These are phyloP conservation scores for Melaleuca quinquenervia DNA, from an alignment of 345 rosid genomes.

Conservation along the genomic window DNA sequence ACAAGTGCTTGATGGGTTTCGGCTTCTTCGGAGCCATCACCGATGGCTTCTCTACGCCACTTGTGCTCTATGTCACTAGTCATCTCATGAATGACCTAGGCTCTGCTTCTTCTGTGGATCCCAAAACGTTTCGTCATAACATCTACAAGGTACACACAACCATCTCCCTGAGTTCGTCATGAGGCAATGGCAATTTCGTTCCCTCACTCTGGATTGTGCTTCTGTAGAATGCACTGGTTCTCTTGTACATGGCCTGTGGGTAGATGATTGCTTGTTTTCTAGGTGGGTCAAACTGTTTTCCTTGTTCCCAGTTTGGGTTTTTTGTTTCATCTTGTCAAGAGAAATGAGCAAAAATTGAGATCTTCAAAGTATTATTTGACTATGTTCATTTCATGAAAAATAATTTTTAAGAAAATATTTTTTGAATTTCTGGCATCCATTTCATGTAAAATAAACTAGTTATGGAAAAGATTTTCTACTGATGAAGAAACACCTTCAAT, in stretches of 20 bases:
- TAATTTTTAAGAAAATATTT: too few relatives aligned
- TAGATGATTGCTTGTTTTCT: constrained; percentile 67
- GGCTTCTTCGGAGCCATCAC: constrained; percentile 67
- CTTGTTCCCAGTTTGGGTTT: background rate
- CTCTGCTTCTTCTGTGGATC: constrained; percentile 9
- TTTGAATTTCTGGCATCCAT: too few relatives aligned
- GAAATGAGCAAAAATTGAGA: background rate
- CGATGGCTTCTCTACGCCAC: constrained; percentile 63
- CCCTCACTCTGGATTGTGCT: background rate
- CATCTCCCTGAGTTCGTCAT: background rate
- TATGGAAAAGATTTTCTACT: too few relatives aligned
- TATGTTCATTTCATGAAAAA: background rate
- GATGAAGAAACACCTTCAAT: too few relatives aligned
- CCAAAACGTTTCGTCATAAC: constrained; percentile 21
- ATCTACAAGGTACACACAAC: constrained; percentile 32
- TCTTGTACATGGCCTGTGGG: constrained; percentile 69
- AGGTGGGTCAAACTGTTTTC: constrained; percentile 23
- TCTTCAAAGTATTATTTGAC: background rate
- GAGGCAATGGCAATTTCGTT: background rate
- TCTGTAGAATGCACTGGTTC: constrained; percentile 53
- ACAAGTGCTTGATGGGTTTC: constrained; percentile 48
- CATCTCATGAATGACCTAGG: constrained; percentile 69
- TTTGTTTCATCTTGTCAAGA: background rate
- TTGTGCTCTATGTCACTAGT: constrained; percentile 47
- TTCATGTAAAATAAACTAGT: too few relatives aligned